Conservation (phyloP, 2,329 filamentous ascomycete species). For the Colletotrichum spinosum region DNA sequence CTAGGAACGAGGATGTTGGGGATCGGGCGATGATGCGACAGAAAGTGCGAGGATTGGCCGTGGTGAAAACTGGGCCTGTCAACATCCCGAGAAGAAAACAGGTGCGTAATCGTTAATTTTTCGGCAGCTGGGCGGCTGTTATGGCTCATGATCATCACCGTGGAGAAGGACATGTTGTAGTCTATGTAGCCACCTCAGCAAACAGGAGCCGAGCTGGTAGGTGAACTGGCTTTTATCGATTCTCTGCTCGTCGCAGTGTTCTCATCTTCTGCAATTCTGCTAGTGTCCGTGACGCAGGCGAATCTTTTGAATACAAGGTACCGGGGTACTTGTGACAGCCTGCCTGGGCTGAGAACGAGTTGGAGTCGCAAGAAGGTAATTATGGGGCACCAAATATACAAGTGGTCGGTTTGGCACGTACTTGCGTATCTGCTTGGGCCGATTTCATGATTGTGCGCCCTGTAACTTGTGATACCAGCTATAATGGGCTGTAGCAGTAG, state of each 20-base stretch:
- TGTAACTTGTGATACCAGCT: slow-evolving; percentile 13
- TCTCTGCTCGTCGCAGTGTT: no score
- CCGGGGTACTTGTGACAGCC: background rate
- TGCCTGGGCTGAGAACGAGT: no score
- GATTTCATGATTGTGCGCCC: background rate
- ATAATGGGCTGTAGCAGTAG: no score
- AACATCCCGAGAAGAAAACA: slow-evolving; percentile 13
- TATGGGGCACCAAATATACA: no score
- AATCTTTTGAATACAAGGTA: background rate
- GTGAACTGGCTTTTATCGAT: no score
- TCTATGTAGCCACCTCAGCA: background rate
- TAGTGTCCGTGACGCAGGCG: background rate
- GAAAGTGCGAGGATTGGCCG: slow-evolving; percentile 14
- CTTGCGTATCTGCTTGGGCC: no score
- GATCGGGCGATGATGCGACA: slow-evolving; percentile 31
- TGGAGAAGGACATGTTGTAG: background rate
- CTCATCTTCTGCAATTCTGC: background rate
- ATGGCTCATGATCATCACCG: background rate
- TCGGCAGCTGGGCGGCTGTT: background rate
- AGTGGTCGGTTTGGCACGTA: no score
- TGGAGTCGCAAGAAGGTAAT: no score
- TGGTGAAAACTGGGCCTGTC: slow-evolving; percentile 13
- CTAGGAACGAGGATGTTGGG: slow-evolving; percentile 1
- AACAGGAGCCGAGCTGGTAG: no score
- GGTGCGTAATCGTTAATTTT: no score